Base-by-base conservation (phyloP, 2,329 filamentous ascomycete genomes). In the Fusarium tuaranense region DNA sequence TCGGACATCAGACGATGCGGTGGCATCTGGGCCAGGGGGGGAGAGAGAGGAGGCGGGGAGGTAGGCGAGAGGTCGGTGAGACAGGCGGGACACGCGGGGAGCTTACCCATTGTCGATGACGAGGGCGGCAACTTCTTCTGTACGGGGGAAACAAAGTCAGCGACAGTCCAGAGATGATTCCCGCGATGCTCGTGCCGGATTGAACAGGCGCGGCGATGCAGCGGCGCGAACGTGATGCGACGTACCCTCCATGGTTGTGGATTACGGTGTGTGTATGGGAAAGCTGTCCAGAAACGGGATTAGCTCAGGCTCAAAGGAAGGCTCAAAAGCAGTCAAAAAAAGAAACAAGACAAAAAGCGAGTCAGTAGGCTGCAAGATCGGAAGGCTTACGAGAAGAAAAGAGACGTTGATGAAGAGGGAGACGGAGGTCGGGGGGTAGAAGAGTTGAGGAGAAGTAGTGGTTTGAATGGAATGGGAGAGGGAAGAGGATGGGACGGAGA, bases 21-120 rank as follows among this genome's bases (percentile, higher is more conserved):
- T 77, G 71, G 76, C 66, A 73, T 67, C 71, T 74, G 66, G 65
- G 58, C 65, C 70, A 70, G 64, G 71, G 71, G 71, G 70, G 58
- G 44, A 58, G 65, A 69, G 68, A 69, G 68, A 69, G 65, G 69
- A 72, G 68, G 74, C 66, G 63, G 74, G 68, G 72, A 74, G 68
- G 72, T 70, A 68, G 71, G 73, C 67, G 67, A 72, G 80, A 80
- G 79, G 82, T 81, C 80, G 80, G 80, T 82, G 82, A 83, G 80
- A 79, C 76, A 81, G 69, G 76, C 77, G 72, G 72, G 78, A 69
- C 57, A 62, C 27, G 77, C 75, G 77, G 77, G 79, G 82, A 88
- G 90, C 95, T 94, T 96, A 99, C 97, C 97, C 97, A 98, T 99
- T 99, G 95, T 99, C 97, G 90, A 99, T 98, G 89, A 99, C 97